phyloP scores from a whole-genome alignment of 2,329 filamentous ascomycete genomes.

The Talaromyces funiculosus region DNA sequence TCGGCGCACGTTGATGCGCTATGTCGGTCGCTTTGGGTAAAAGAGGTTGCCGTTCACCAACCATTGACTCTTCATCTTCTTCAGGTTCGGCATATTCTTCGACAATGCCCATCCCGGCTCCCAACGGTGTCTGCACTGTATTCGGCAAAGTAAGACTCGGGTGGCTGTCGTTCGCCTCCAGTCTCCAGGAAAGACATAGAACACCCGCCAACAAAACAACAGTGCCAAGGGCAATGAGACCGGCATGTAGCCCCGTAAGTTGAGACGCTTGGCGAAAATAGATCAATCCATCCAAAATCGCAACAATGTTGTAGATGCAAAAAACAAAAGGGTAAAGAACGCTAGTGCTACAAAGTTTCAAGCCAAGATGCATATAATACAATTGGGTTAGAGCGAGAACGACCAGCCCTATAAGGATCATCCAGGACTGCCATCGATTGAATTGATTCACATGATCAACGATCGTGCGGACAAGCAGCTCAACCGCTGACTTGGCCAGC shows the following conservation, averaged over 20 bases:
- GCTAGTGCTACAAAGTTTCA: slow-evolving; percentile 92
- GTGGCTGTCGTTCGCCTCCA: slow-evolving; percentile 58
- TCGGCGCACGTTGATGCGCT: slow-evolving; percentile 31
- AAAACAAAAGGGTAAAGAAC: slow-evolving; percentile 96
- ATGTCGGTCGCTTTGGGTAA: slow-evolving; percentile 25
- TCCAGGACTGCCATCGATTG: slow-evolving; percentile 90
- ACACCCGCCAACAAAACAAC: slow-evolving; percentile 81
- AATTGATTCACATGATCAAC: slow-evolving; percentile 88
- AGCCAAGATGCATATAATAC: slow-evolving; percentile 88
- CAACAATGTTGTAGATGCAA: slow-evolving; percentile 98
- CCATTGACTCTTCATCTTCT: slow-evolving; percentile 36
- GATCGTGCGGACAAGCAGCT: slow-evolving; percentile 81
- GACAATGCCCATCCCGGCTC: slow-evolving; percentile 76
- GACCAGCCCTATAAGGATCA: slow-evolving; percentile 76
- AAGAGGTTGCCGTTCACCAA: slow-evolving; percentile 37
- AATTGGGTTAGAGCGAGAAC: slow-evolving; percentile 80
- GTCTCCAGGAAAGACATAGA: slow-evolving; percentile 84
- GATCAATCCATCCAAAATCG: slow-evolving; percentile 92
- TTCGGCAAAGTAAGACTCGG: slow-evolving; percentile 42
- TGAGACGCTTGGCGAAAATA: slow-evolving; percentile 88
- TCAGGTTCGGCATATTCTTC: slow-evolving; percentile 44
- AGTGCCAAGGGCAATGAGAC: slow-evolving; percentile 73
- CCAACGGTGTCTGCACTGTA: slow-evolving; percentile 60
- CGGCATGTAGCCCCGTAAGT: slow-evolving; percentile 67
- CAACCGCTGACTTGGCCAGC: slow-evolving; percentile 92